Conservation (phyloP, 1,139 yeast species). For the Cylindricascospora bacillispora region DNA sequence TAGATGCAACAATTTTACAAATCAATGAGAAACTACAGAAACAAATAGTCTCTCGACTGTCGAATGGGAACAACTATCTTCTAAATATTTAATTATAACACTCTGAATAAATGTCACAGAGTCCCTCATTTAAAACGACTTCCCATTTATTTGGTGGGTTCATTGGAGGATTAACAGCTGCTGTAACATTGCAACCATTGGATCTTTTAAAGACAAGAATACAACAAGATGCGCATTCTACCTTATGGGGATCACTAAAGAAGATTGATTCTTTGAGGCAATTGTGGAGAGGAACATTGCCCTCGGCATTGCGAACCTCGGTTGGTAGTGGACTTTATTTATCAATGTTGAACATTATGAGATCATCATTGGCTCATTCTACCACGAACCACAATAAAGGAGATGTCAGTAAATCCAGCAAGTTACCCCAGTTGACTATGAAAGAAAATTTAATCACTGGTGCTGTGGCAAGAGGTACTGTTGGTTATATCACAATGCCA, state of each 20-base stretch:
- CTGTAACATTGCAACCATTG: constrained; percentile 75
- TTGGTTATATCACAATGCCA: constrained; percentile 92
- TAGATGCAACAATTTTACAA: no score
- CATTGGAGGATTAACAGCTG: constrained; percentile 73
- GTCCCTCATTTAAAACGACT: constrained; percentile 16
- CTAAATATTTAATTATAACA: no score
- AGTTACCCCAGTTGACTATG: constrained; percentile 60
- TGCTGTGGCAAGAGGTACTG: constrained; percentile 63
- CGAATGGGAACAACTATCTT: no score
- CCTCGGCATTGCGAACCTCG: constrained; percentile 81
- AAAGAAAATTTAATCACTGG: constrained; percentile 66
- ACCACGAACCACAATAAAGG: constrained; percentile 4
- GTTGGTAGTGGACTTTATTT: constrained; percentile 83
- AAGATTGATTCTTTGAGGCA: constrained; percentile 37
- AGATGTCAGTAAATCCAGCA: constrained; percentile 15
- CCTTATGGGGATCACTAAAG: constrained; percentile 33
- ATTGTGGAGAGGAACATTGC: constrained; percentile 89
- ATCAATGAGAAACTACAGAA: no score
- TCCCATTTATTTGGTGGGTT: constrained; percentile 73
- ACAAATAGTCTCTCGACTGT: no score
- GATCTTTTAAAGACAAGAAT: constrained; percentile 82
- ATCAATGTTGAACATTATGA: constrained; percentile 50
- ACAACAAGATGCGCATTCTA: constrained; percentile 50
- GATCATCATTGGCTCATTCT: constrained; percentile 39
- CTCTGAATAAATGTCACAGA: no score